phyloP scores from a whole-genome alignment of 805 yeast species.

The Saturnispora besseyi region DNA sequence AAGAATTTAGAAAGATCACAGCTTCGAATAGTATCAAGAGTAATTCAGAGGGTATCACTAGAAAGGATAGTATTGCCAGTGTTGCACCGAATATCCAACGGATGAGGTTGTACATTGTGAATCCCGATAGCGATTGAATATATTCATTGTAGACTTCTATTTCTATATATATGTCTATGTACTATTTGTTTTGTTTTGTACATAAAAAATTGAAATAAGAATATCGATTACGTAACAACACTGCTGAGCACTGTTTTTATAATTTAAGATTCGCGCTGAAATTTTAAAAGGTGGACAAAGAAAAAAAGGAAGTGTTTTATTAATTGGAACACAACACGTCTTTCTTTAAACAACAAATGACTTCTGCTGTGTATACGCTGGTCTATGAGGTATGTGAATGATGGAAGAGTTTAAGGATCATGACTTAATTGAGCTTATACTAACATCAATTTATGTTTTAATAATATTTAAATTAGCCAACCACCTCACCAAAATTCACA shows the following conservation, averaged over 20 bases:
- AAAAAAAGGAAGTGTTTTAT: neutral
- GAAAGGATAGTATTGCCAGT: constrained; percentile 21
- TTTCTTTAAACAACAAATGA: constrained; percentile 15
- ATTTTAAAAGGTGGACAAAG: neutral
- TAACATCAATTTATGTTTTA: constrained; percentile 5
- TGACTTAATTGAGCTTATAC: constrained; percentile 2
- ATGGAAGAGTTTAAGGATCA: neutral
- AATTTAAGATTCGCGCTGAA: neutral
- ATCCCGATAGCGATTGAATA: constrained; percentile 43
- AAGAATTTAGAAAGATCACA: constrained; percentile 22
- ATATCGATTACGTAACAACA: too few species aligned
- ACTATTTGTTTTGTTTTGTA: neutral
- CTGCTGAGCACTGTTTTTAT: neutral
- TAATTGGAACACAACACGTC: neutral
- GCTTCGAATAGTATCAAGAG: constrained; percentile 6
- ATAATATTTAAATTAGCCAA: constrained; percentile 32
- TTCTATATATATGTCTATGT: neutral
- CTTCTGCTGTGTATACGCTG: constrained; percentile 57
- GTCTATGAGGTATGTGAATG: constrained; percentile 47
- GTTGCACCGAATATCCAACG: constrained; percentile 11
- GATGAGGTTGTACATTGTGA: constrained; percentile 39
- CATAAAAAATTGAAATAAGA: neutral
- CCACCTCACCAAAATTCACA: constrained; percentile 52
- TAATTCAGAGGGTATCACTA: neutral
- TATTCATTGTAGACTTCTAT: neutral